Percentiles rank a stretch among this genome's conserved stretches.
phyloP scores from a whole-genome alignment of 768 basidiomycete genomes.

The Kockovaella imperatae region DNA sequence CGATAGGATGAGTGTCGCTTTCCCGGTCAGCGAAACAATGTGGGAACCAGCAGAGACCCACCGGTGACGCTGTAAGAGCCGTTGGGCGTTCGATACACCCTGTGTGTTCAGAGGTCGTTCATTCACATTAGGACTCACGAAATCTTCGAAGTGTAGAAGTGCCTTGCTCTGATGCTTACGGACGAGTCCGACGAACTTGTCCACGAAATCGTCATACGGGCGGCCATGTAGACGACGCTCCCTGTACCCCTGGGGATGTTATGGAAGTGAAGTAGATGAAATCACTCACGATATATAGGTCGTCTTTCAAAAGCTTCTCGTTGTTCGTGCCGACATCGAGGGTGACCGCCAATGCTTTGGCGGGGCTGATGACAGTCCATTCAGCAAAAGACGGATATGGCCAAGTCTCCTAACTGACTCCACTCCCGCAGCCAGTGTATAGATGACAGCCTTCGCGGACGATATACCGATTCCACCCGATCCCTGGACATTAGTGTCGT shows the following conservation, averaged over 20 bases:
- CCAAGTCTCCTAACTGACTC: constrained; percentile 22
- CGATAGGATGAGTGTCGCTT: constrained; percentile 4
- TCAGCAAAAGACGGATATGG: background rate
- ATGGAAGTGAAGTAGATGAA: background rate
- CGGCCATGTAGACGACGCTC: constrained; percentile 63
- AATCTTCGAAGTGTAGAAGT: constrained; percentile 75
- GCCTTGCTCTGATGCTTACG: constrained; percentile 61
- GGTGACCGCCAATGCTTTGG: constrained; percentile 41
- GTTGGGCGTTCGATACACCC: constrained; percentile 64
- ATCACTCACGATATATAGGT: constrained; percentile 25
- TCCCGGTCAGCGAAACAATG: background rate
- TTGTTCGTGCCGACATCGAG: constrained; percentile 47
- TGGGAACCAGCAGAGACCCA: constrained; percentile 5
- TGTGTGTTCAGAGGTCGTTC: constrained; percentile 5
- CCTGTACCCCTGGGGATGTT: constrained; percentile 61
- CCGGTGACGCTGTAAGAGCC: constrained; percentile 51
- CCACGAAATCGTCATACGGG: constrained; percentile 68
- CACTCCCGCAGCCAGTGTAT: constrained; percentile 47
- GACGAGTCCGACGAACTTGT: constrained; percentile 72
- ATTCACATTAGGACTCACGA: constrained; percentile 45
- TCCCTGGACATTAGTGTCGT: constrained; percentile 12
- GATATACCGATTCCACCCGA: constrained; percentile 45
- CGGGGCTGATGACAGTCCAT: constrained; percentile 21
- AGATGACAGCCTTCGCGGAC: constrained; percentile 64
- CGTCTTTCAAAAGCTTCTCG: constrained; percentile 29